These are phyloP conservation scores for Kurtzmaniella natalensis DNA, from an alignment of 1,139 yeast genomes.

Conservation along the genomic window DNA sequence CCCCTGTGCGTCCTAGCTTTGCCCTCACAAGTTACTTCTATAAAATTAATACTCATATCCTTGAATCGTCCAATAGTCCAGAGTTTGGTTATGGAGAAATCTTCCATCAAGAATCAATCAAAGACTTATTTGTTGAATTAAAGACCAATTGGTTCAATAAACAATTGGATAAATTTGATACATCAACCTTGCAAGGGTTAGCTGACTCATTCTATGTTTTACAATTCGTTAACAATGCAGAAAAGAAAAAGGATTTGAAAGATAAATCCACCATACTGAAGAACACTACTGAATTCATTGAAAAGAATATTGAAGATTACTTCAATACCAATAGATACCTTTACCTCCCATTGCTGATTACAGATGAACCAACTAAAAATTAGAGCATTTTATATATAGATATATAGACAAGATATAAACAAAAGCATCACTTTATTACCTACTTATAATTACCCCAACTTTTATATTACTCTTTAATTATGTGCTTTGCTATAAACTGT, in stretches of 20 bases:
- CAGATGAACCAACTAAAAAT: too few species aligned
- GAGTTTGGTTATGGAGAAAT: conserved; percentile 17
- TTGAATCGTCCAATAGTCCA: conserved; percentile 8
- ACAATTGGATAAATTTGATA: conserved; percentile 2
- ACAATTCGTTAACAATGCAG: conserved; percentile 15
- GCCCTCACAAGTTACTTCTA: conserved; percentile 20
- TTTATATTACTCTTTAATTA: neutral
- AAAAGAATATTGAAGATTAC: conserved; percentile 24
- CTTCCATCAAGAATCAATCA: conserved; percentile 16
- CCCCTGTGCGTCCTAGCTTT: conserved; percentile 21
- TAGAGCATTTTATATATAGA: too few species aligned
- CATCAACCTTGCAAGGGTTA: conserved; percentile 9
- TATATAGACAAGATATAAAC: neutral
- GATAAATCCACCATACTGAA: conserved; percentile 12
- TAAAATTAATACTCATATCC: conserved; percentile 16
- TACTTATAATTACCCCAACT: neutral
- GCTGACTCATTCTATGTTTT: conserved; percentile 24
- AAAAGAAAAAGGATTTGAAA: conserved; percentile 2
- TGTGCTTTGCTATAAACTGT: conserved; percentile 2
- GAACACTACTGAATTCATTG: conserved; percentile 13
- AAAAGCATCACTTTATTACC: neutral
- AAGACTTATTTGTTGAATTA: conserved; percentile 14
- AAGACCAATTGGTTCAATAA: conserved; percentile 28
- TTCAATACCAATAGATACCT: conserved; percentile 28
- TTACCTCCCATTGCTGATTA: conserved; percentile 35